phyloP scores from a whole-genome alignment of 2,329 filamentous ascomycete species.

The Ploettnerulaceae sp. region DNA sequence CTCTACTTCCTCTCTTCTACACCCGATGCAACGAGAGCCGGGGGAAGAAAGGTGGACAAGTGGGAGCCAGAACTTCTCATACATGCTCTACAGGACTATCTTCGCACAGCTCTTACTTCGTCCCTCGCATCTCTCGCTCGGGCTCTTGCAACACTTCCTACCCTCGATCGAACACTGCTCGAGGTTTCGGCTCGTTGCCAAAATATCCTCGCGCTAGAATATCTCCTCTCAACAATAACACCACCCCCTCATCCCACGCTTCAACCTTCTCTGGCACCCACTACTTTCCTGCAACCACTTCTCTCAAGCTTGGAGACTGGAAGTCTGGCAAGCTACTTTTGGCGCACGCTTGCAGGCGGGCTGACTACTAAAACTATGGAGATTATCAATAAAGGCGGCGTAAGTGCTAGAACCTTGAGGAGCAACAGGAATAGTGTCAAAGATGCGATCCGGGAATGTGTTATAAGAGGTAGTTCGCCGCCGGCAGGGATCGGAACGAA shows the following conservation, averaged over 20 bases:
- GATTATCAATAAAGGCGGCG: constrained; percentile 75
- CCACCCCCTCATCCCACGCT: constrained; percentile 66
- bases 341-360: constrained; percentile 78
- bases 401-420: constrained; percentile 73
- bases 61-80: constrained; percentile 64
- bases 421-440: constrained; percentile 70
- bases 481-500: constrained; percentile 59
- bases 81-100: constrained; percentile 71
- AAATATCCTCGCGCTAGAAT: constrained; percentile 83
- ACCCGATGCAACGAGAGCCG: constrained; percentile 41
- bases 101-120: constrained; percentile 74
- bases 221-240: constrained; percentile 64
- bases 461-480: constrained; percentile 68
- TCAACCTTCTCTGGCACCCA: constrained; percentile 28
- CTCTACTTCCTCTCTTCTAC: constrained; percentile 79
- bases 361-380: constrained; percentile 77
- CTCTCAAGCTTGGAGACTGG: constrained; percentile 79
- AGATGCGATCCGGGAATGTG: constrained; percentile 77
- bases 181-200: constrained; percentile 84
- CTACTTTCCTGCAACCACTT: constrained; percentile 64
- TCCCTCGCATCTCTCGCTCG: constrained; percentile 71
- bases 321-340: constrained; percentile 86
- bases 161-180: constrained; percentile 71
- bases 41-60: constrained; percentile 43
- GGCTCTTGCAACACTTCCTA: constrained; percentile 73